Base-by-base conservation (phyloP, 2,329 filamentous ascomycete species). In the Aspergillus fijiensis region DNA sequence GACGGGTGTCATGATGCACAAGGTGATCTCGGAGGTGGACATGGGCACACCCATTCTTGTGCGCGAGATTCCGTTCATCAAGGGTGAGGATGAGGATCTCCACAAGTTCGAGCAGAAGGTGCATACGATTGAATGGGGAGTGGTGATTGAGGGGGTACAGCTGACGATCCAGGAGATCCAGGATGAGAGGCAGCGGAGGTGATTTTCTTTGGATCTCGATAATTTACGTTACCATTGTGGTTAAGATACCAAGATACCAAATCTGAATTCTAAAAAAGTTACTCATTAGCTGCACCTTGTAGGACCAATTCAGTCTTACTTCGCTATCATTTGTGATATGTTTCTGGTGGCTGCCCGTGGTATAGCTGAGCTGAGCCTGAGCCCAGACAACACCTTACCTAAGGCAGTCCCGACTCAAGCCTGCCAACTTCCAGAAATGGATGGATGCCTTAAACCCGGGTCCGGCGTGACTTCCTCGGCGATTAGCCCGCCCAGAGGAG, bases 1-100 rank as follows among this genome's bases (percentile, higher is more conserved):
- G 65, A 92, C 86, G 0, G 92, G 93, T 0, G 88, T 96, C 57
- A 96, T 96, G 93, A 87, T 92, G 16, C 92, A 96, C 77, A 89
- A 93, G 76, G 92, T 96, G 51, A 87, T 90, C 63, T 81, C 79
- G 9, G 86, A 94, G 73, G 91, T 96, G 57, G 92, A 96, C 78
- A 84, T 89, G 70, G 92, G 92, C 2, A 81, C 84, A 64, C 88
- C 90, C 10, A 89, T 96, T 67, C 70, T 93, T 62, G 84, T 88
- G 2, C 76, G 82, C 64, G 88, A 93, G 76, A 85, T 96, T 25
- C 81, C 86, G 58, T 77, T 84, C 61, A 86, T 84, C 65, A 83
- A 83, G 60, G 80, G 78, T 0, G 81, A 84, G 51, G 87, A 85
- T 39, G 87, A 91, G 69, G 82, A 80, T 25, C 69, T 94, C 58